Percentiles rank a stretch among this genome's conserved stretches.
These are phyloP conservation scores for Leptoxyphium fumago DNA, from an alignment of 2,329 filamentous ascomycete species.

Conservation along the genomic window DNA sequence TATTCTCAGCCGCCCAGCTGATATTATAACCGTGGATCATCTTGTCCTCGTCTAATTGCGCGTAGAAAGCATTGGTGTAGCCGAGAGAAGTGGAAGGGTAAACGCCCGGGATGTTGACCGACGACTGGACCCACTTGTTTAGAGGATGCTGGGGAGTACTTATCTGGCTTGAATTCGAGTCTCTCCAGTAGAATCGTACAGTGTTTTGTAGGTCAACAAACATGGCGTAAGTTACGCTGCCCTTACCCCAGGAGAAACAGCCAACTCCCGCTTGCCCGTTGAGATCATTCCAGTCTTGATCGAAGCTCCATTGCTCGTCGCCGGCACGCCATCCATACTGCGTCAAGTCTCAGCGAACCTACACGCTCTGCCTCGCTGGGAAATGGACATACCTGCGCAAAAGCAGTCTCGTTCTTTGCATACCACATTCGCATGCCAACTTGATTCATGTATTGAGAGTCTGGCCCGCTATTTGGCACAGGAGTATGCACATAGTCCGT, in stretches of 20 bases:
- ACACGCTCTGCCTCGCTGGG: no score
- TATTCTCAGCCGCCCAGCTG: conserved; percentile 25
- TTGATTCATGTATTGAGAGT: conserved; percentile 12
- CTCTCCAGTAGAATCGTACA: conserved; percentile 31
- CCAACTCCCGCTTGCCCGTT: conserved; percentile 31
- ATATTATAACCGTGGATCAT: conserved; percentile 27
- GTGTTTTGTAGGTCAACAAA: conserved; percentile 25
- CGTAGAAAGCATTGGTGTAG: conserved; percentile 29
- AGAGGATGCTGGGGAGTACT: conserved; percentile 23
- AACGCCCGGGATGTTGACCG: conserved; percentile 21
- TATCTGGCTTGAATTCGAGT: conserved; percentile 22
- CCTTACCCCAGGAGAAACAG: conserved; percentile 28
- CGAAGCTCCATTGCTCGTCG: conserved; percentile 21
- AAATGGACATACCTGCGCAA: conserved; percentile 20
- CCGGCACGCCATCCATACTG: conserved; percentile 24
- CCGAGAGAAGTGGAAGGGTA: conserved; percentile 26
- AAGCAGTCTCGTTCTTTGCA: conserved; percentile 23
- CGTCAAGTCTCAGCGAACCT: not conserved
- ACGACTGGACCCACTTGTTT: conserved; percentile 23
- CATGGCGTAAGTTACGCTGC: conserved; percentile 28
- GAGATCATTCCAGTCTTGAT: conserved; percentile 23
- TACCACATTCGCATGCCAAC: conserved; percentile 33
- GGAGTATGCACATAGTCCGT: conserved; percentile 26
- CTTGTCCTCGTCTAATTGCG: conserved; percentile 21
- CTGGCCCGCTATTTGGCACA: conserved; percentile 14